Percentiles rank a stretch among this genome's conserved stretches.
These are phyloP conservation scores for Leccinum broughii DNA, from an alignment of 768 basidiomycete genomes.

Conservation along the genomic window DNA sequence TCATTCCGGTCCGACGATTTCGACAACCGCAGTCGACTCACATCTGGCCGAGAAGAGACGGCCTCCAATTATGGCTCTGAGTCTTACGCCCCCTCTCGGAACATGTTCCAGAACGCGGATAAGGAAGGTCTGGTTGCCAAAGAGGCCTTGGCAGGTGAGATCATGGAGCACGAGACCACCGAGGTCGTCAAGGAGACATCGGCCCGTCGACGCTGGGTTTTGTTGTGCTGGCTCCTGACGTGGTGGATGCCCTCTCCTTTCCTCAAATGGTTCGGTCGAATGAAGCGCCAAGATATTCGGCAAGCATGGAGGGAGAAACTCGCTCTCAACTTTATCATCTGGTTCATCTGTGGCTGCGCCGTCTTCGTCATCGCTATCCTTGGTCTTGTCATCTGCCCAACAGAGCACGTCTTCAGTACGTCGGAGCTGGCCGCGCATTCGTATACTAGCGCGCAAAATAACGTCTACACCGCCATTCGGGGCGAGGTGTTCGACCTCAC, in stretches of 20 bases:
- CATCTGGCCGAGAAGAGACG: slow-evolving; percentile 75
- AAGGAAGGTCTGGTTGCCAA: slow-evolving; percentile 74
- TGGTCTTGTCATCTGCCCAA: slow-evolving; percentile 89
- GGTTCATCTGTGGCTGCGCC: slow-evolving; percentile 87
- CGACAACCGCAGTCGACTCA: slow-evolving; percentile 76
- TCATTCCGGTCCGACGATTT: slow-evolving; percentile 76
- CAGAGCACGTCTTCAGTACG: slow-evolving; percentile 84
- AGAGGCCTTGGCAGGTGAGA: slow-evolving; percentile 60
- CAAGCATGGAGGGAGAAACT: slow-evolving; percentile 99
- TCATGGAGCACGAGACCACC: too few relatives aligned
- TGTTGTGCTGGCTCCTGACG: too few relatives aligned
- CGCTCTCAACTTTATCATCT: slow-evolving; percentile 92
- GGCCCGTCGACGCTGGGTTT: too few relatives aligned
- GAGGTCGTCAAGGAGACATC: too few relatives aligned
- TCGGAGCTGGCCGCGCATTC: slow-evolving; percentile 76
- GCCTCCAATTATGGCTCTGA: slow-evolving; percentile 86
- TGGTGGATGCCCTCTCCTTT: slow-evolving; percentile 52
- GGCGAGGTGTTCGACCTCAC: slow-evolving; percentile 95
- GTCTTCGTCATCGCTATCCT: slow-evolving; percentile 92
- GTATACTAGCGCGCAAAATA: slow-evolving; percentile 60
- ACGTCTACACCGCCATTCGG: slow-evolving; percentile 79
- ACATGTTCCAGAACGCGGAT: slow-evolving; percentile 91
- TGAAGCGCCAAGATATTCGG: slow-evolving; percentile 92
- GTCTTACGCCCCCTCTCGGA: slow-evolving; percentile 89
- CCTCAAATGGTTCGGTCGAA: slow-evolving; percentile 73